phyloP scores from a whole-genome alignment of 352 stramenopile species.

The Phytopythium mirpurense region DNA sequence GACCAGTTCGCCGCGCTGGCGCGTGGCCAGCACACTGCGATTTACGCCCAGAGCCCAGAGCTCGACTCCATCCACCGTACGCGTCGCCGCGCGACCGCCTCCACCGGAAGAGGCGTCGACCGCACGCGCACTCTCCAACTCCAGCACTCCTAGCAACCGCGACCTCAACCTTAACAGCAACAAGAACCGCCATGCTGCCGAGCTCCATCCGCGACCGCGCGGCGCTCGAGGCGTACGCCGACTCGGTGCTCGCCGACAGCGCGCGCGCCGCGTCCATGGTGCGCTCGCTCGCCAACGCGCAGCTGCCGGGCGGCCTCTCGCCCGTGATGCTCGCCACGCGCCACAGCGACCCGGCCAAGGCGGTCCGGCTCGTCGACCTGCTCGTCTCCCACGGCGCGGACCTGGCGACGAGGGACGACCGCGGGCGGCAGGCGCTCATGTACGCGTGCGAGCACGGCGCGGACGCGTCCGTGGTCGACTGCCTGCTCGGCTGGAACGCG shows the following conservation, averaged over 20 bases:
- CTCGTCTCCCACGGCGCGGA: constrained; percentile 20
- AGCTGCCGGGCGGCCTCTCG: constrained; percentile 6
- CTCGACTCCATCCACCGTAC: no score
- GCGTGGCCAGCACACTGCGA: no score
- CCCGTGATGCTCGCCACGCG: constrained; percentile 8
- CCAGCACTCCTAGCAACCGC: no score
- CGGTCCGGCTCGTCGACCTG: constrained; percentile 13
- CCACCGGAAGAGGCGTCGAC: not conserved
- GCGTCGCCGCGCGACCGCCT: no score
- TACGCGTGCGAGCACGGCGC: constrained; percentile 17
- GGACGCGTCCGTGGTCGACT: constrained; percentile 12
- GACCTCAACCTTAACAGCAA: no score
- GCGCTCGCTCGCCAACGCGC: constrained; percentile 2
- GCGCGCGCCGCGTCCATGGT: not conserved
- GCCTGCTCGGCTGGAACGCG: constrained; percentile 14
- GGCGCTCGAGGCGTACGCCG: constrained; percentile 5
- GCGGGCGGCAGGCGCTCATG: constrained; percentile 15
- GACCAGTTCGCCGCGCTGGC: no score
- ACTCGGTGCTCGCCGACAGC: constrained; percentile 3
- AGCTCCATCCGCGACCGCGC: constrained; percentile 2
- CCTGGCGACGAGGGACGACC: constrained; percentile 20
- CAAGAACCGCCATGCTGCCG: not conserved
- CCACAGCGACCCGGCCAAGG: constrained; percentile 1
- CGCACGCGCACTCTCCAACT: no score
- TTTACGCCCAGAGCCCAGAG: no score